phyloP scores from a whole-genome alignment of 495 filamentous ascomycete species.

The Penicillium pancosmium region DNA sequence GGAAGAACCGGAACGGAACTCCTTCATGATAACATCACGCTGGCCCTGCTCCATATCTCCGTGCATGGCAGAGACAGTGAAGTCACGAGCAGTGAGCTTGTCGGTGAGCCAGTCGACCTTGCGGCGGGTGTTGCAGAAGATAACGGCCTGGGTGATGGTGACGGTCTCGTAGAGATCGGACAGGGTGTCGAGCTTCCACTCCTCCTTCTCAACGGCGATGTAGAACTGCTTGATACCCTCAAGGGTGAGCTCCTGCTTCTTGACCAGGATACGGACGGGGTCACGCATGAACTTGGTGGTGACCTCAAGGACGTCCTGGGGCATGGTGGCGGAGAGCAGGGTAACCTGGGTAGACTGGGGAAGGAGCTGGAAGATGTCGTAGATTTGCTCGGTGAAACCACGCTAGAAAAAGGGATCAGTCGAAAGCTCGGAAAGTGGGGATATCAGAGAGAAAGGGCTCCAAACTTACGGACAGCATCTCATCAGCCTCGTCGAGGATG shows the following conservation, averaged over 20 bases:
- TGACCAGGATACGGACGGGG: conserved; percentile 97
- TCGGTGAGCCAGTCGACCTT: conserved; percentile 99
- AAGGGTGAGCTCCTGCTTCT: conserved; percentile 98
- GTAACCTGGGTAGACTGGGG: conserved; percentile 98
- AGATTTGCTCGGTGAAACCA: conserved; percentile 99
- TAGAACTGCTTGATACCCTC: conserved; percentile 99
- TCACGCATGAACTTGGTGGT: conserved; percentile 99
- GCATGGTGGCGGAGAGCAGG: conserved; percentile 95
- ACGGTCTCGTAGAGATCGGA: conserved; percentile 99
- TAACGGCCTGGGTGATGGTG: conserved; percentile 98
- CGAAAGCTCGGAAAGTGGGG: conserved; percentile 2
- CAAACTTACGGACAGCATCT: conserved; percentile 70
- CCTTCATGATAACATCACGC: conserved; percentile 99
- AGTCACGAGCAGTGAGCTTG: conserved; percentile 96
- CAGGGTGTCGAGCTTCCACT: conserved; percentile 99
- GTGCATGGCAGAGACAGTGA: conserved; percentile 99
- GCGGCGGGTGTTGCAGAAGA: conserved; percentile 99
- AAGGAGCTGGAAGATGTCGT: conserved; percentile 98
- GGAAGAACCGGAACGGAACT: conserved; percentile 96
- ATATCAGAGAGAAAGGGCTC: background rate
- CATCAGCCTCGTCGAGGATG: conserved; percentile 98
- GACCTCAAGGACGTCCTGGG: conserved; percentile 97
- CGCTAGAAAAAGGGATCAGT: conserved; percentile 38
- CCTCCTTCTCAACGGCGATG: conserved; percentile 99
- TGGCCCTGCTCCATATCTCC: conserved; percentile 98